phyloP scores from a whole-genome alignment of 352 stramenopile genomes.

The Phytophthora brassicae region DNA sequence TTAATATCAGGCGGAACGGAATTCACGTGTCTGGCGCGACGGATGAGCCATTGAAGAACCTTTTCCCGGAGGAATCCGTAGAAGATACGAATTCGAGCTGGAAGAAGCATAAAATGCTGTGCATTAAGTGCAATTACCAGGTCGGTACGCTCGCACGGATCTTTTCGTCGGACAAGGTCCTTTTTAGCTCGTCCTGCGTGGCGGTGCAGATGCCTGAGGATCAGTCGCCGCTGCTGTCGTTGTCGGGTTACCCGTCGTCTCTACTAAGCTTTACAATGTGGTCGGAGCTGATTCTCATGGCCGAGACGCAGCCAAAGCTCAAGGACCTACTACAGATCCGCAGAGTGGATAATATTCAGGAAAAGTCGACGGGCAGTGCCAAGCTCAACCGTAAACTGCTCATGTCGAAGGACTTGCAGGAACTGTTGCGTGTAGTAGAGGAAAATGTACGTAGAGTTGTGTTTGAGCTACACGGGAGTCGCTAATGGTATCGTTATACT shows the following conservation, averaged over 20 bases:
- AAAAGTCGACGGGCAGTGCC: constrained; percentile 45
- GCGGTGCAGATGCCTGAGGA: constrained; percentile 73
- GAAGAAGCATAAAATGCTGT: constrained; percentile 74
- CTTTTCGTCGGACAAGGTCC: constrained; percentile 67
- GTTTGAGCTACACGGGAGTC: neutral
- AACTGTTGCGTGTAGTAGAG: constrained; percentile 61
- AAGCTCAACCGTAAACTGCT: constrained; percentile 67
- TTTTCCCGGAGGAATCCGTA: constrained; percentile 47
- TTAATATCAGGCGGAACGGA: constrained; percentile 45
- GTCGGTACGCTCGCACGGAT: constrained; percentile 63
- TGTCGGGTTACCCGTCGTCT: constrained; percentile 78
- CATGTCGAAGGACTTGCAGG: constrained; percentile 61
- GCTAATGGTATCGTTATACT: constrained; percentile 4
- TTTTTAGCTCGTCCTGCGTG: constrained; percentile 70
- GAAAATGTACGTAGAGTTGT: constrained; percentile 44
- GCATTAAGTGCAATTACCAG: constrained; percentile 61
- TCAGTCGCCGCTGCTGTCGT: constrained; percentile 67
- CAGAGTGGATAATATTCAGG: constrained; percentile 63
- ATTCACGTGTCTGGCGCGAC: constrained; percentile 76
- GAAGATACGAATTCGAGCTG: constrained; percentile 37
- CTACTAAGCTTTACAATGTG: constrained; percentile 74
- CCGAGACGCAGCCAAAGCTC: constrained; percentile 66
- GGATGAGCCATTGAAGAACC: constrained; percentile 58
- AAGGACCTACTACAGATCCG: constrained; percentile 69
- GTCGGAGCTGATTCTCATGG: constrained; percentile 77